phyloP scores from a whole-genome alignment of 805 yeast genomes.

The Monosporozyma unispora region DNA sequence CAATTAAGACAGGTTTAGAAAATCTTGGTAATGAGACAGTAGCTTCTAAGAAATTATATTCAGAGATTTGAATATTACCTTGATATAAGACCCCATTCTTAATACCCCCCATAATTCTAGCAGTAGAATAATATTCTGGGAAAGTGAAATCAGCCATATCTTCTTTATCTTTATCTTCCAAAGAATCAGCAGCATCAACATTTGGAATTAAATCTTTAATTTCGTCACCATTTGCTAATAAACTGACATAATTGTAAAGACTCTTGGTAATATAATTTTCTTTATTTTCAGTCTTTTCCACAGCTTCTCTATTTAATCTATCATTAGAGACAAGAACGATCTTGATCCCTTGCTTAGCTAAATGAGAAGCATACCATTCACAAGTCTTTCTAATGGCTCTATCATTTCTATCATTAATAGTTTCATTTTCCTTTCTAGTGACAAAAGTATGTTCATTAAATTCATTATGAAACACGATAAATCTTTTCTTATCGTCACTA shows the following conservation, averaged over 20 bases:
- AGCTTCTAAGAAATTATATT: slow-evolving; percentile 86
- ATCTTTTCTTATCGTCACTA: slow-evolving; percentile 53
- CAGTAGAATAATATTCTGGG: slow-evolving; percentile 68
- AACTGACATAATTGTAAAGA: slow-evolving; percentile 59
- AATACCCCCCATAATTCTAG: slow-evolving; percentile 85
- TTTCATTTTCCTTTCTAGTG: slow-evolving; percentile 52
- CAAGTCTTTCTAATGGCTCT: slow-evolving; percentile 75
- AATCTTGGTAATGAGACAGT: slow-evolving; percentile 61
- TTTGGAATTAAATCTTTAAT: slow-evolving; percentile 72
- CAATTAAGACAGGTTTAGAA: slow-evolving; percentile 69
- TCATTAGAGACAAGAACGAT: slow-evolving; percentile 71
- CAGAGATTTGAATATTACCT: slow-evolving; percentile 71
- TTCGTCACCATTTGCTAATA: slow-evolving; percentile 62
- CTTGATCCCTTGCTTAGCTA: slow-evolving; percentile 37
- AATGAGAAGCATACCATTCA: slow-evolving; percentile 63
- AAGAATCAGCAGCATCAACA: slow-evolving; percentile 29
- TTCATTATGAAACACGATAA: slow-evolving; percentile 89
- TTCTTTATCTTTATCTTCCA: slow-evolving; percentile 11
- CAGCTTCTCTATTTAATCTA: slow-evolving; percentile 49
- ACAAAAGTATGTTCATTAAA: slow-evolving; percentile 65
- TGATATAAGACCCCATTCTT: slow-evolving; percentile 81
- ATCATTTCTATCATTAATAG: slow-evolving; percentile 85
- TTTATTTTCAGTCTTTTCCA: slow-evolving; percentile 25
- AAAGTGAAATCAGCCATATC: slow-evolving; percentile 46
- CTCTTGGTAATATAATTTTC: slow-evolving; percentile 46